phyloP scores from a whole-genome alignment of 1,284 basidiomycete genomes.

The Meira nashicola region DNA sequence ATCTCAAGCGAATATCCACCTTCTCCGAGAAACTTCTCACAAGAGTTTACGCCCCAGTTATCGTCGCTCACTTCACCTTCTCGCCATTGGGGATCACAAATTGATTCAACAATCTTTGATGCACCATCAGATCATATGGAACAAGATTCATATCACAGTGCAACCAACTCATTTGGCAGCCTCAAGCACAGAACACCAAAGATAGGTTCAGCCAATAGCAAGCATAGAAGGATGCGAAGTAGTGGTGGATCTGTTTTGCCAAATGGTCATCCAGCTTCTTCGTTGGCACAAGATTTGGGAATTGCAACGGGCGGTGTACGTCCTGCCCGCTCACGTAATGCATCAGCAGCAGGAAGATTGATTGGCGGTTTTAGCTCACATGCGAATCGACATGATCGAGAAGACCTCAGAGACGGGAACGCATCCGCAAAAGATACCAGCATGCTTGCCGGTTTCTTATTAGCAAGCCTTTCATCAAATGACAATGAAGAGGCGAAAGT shows the following conservation, averaged over 20 bases:
- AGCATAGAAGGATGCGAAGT: not conserved
- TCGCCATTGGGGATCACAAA: not conserved
- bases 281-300: constrained; percentile 34
- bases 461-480: no score
- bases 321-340: constrained; percentile 29
- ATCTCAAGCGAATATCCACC: not conserved
- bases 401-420: not conserved
- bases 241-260: constrained; percentile 21
- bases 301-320: constrained; percentile 19
- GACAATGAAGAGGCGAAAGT: no score
- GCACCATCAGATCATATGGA: not conserved
- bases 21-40: not conserved
- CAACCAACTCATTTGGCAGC: not conserved
- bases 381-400: not conserved
- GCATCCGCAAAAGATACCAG: not conserved
- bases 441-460: not conserved
- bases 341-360: constrained; percentile 11
- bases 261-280: constrained; percentile 38
- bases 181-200: not conserved
- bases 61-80: not conserved
- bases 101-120: not conserved
- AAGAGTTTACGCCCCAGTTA: not conserved
- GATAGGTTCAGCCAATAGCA: not conserved
- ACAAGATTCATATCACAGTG: not conserved
- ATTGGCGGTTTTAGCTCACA: not conserved